These are phyloP conservation scores for Tulasnella sp. DNA, from an alignment of 768 basidiomycete genomes.

Conservation along the genomic window DNA sequence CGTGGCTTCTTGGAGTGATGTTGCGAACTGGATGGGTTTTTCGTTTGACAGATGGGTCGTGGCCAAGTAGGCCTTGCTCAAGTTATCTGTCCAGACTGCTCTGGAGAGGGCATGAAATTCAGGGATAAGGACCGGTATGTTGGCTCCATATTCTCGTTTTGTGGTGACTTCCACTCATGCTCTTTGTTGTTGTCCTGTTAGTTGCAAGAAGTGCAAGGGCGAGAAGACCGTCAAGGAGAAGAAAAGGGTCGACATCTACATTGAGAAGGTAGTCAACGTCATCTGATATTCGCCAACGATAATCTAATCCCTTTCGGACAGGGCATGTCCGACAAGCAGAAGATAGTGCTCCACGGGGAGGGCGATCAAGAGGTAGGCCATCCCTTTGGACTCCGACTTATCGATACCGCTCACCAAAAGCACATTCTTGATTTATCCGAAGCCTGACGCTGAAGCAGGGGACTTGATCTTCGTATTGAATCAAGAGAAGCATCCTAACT, in stretches of 20 bases:
- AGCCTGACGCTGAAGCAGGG: slow-evolving; percentile 85
- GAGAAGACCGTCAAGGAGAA: slow-evolving; percentile 79
- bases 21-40: slow-evolving; percentile 10
- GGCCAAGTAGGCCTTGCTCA: slow-evolving; percentile 37
- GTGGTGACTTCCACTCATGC: slow-evolving; percentile 14
- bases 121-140: slow-evolving; percentile 79
- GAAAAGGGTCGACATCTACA: slow-evolving; percentile 77
- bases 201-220: slow-evolving; percentile 96
- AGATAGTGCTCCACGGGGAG: slow-evolving; percentile 85
- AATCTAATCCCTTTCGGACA: neutral
- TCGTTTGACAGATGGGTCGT: slow-evolving; percentile 32
- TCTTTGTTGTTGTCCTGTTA: slow-evolving; percentile 34
- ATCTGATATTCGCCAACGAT: neutral
- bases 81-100: slow-evolving; percentile 37
- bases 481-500: slow-evolving; percentile 63
- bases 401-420: neutral
- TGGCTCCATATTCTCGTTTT: neutral
- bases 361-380: slow-evolving; percentile 78
- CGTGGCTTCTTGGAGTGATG: neutral
- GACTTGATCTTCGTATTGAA: slow-evolving; percentile 85
- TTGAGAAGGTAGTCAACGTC: slow-evolving; percentile 50
- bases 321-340: slow-evolving; percentile 77
- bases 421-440: neutral
- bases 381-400: slow-evolving; percentile 13
- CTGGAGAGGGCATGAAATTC: slow-evolving; percentile 49